Base-by-base conservation (phyloP, 176 grass and related monocot species). In the Phoenix roebelenii region DNA sequence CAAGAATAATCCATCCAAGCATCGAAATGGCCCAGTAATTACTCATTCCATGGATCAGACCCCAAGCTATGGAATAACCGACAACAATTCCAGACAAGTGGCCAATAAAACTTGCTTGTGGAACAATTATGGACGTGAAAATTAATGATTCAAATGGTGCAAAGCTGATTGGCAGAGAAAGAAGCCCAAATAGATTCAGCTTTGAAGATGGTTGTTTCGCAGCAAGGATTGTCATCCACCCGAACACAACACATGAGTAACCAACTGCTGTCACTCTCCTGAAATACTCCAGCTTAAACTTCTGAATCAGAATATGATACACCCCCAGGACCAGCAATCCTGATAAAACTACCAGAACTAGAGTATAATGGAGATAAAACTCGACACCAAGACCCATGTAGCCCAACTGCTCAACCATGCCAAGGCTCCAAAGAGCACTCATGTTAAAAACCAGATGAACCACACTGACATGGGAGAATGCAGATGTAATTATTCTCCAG, bases 171-270 rank as follows among this genome's bases (percentile, higher is more conserved):
- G 94, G 94, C 63, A 98, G 71, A 14, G 84, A 92, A 28, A 98
- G 94, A 74, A 98, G 61, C 16, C 94, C 88, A 3, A 98, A 98
- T 0, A 98, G 59, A 26, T 92, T 98, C 17, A 98, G 75, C 72
- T 89, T 98, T 0, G 88, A 85, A 0, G 87, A 89, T 0, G 94
- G 94, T 15, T 98, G 94, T 80, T 98, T 98, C 0, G 82, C 82
- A 0, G 94, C 84, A 18, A 98, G 80, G 23, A 98, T 98, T 1
- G 94, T 98, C 94, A 98, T 98, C 94, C 94, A 98, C 55, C 94
- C 94, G 12, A 98, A 98, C 17, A 98, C 94, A 0, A 93, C 94
- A 29, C 94, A 98, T 0, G 94, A 98, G 67, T 98, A 98, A 16
- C 94, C 94, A 1, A 98, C 94, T 0, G 94, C 94, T 0, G 94